These are phyloP conservation scores for Xylaria sp. DNA, from an alignment of 2,329 filamentous ascomycete genomes.

Conservation along the genomic window DNA sequence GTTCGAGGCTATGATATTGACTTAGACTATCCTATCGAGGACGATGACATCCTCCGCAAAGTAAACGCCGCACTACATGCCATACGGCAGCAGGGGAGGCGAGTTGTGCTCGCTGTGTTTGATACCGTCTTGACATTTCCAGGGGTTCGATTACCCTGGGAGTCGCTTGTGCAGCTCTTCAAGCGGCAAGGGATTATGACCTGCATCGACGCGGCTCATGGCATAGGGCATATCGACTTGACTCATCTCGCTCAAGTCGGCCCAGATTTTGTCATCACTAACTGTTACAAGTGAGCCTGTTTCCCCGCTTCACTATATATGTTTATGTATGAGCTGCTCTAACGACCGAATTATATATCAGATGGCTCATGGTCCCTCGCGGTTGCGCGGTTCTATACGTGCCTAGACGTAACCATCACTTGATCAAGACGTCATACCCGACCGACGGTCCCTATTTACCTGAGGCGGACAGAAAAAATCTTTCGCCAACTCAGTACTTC, in stretches of 20 bases:
- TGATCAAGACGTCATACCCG: constrained; percentile 73
- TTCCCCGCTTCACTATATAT: constrained; percentile 12
- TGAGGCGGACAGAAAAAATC: constrained; percentile 30
- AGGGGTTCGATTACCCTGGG: constrained; percentile 76
- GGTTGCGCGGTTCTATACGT: constrained; percentile 77
- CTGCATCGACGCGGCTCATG: constrained; percentile 76
- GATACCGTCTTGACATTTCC: constrained; percentile 76
- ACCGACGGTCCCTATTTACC: constrained; percentile 75
- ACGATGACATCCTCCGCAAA: constrained; percentile 63
- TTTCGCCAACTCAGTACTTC: constrained; percentile 61
- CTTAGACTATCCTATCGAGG: constrained; percentile 68
- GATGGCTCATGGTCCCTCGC: constrained; percentile 77
- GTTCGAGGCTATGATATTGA: constrained; percentile 58
- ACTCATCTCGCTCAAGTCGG: constrained; percentile 64
- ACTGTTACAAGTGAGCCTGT: constrained; percentile 69
- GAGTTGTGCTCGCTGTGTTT: constrained; percentile 72
- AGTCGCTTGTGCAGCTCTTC: constrained; percentile 67
- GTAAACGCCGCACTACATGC: constrained; percentile 64
- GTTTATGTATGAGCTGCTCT: background rate
- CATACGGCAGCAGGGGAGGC: constrained; percentile 61
- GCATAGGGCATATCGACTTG: constrained; percentile 74
- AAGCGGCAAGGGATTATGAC: constrained; percentile 69
- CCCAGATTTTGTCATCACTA: constrained; percentile 78
- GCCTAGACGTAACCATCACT: constrained; percentile 70
- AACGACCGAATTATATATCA: constrained; percentile 37